Percentiles rank a stretch among this genome's conserved stretches.
phyloP scores from a whole-genome alignment of 2,329 filamentous ascomycete genomes.

The Hymenoscyphus fraxineus region DNA sequence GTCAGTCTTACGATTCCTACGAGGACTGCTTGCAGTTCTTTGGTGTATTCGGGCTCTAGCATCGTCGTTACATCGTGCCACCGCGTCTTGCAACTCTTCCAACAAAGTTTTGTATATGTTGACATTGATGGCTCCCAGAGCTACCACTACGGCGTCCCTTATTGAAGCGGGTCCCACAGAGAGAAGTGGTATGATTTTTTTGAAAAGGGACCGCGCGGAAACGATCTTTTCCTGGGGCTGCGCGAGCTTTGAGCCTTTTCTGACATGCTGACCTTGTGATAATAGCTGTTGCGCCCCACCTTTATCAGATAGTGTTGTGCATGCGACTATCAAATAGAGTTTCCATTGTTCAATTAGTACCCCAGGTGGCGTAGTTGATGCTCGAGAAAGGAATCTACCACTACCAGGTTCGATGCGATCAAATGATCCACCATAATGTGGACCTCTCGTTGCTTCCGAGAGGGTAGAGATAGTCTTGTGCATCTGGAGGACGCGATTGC shows the following conservation, averaged over 20 bases:
- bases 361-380: slow-evolving; percentile 72
- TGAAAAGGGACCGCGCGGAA: slow-evolving; percentile 84
- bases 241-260: slow-evolving; percentile 73
- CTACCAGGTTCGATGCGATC: slow-evolving; percentile 49
- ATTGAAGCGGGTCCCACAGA: slow-evolving; percentile 77
- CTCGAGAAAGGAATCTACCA: slow-evolving; percentile 43
- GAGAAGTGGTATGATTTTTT: slow-evolving; percentile 83
- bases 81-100: slow-evolving; percentile 83
- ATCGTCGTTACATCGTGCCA: slow-evolving; percentile 82
- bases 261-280: slow-evolving; percentile 65
- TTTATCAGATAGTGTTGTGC: slow-evolving; percentile 85
- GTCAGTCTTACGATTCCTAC: slow-evolving; percentile 79
- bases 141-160: slow-evolving; percentile 83
- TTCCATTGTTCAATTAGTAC: slow-evolving; percentile 97
- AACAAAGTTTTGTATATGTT: slow-evolving; percentile 89
- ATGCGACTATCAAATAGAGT: slow-evolving; percentile 93
- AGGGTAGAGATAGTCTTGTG: slow-evolving; percentile 77
- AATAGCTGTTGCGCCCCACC: slow-evolving; percentile 60
- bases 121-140: slow-evolving; percentile 90
- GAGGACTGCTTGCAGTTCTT: slow-evolving; percentile 76
- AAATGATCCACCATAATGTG: slow-evolving; percentile 53
- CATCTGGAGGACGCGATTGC: slow-evolving; percentile 88
- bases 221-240: slow-evolving; percentile 74
- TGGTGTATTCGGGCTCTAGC: slow-evolving; percentile 84
- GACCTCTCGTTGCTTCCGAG: slow-evolving; percentile 66